Base-by-base conservation (phyloP, 495 filamentous ascomycete genomes). In the Talaromyces wortmannii region DNA sequence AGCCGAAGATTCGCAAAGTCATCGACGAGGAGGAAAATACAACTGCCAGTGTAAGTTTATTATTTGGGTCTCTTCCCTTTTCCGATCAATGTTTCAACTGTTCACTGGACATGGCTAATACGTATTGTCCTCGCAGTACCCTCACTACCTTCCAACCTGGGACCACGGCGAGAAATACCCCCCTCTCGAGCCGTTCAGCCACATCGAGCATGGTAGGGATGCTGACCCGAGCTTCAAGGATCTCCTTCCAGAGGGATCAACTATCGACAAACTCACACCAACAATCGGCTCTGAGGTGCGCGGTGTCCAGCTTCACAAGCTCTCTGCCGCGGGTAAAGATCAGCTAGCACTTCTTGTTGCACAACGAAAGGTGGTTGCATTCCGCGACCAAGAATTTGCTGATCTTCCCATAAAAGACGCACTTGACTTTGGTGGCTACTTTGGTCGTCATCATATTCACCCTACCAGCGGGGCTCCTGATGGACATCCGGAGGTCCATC, bases 361-460 rank as follows among this genome's bases (percentile, higher is more conserved):
- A 4, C 81, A 91, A 69, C 78, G 86, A 55, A 91, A 90, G 61
- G 88, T 92, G 0, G 84, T 92, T 16, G 88, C 83, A 3, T 92
- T 95, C 78, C 77, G 85, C 29, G 80, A 85, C 63, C 89, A 94
- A 63, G 86, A 91, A 61, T 83, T 95, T 57, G 84, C 84, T 49
- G 79, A 88, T 58, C 68, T 92, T n/a, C 74, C 85, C 5, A 90
- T 92, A 56, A 66, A 78, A 33, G 71, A 87, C 12, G 86, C 85
- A 5, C 71, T 90, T 5, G 78, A 88, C n/a, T 89, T 83, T 58
- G 87, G 83, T 33, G 74, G 75, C 7, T 90, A 94, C 66, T 95
- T 92, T 67, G 89, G 90, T 30, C 83, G 86, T 31, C 85, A 86
- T 58, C 88, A 95, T 71, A 90, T 94, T 64, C 88, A 94, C 63